phyloP scores from a whole-genome alignment of 352 stramenopile genomes.

The Plasmopara viticola region DNA sequence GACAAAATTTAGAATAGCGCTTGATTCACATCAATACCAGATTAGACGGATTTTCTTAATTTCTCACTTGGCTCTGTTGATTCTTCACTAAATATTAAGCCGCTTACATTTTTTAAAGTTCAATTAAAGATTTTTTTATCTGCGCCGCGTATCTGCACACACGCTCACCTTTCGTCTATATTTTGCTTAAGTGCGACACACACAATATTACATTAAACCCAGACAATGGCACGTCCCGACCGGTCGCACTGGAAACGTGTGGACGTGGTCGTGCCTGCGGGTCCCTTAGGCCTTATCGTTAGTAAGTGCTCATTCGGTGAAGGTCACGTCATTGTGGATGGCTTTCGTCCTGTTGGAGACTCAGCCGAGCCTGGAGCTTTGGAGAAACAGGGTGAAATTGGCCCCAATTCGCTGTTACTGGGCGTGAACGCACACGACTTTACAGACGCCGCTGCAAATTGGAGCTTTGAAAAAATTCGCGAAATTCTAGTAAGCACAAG shows the following conservation, averaged over 20 bases:
- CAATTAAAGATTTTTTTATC: too few species aligned
- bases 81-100: too few species aligned
- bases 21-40: too few species aligned
- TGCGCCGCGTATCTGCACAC: too few species aligned
- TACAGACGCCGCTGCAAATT: constrained; percentile 18
- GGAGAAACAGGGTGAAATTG: constrained; percentile 34
- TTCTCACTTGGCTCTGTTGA: too few species aligned
- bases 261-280: constrained; percentile 57
- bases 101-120: too few species aligned
- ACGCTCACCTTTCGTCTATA: too few species aligned
- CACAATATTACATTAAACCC: neutral
- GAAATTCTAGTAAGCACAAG: constrained; percentile 69
- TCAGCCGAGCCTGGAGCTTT: constrained; percentile 38
- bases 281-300: constrained; percentile 70
- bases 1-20: too few species aligned
- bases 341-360: constrained; percentile 54
- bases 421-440: constrained; percentile 76
- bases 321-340: constrained; percentile 61
- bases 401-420: constrained; percentile 41
- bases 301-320: constrained; percentile 38
- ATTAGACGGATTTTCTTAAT: too few species aligned
- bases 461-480: constrained; percentile 63
- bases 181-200: constrained; percentile 3
- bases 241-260: constrained; percentile 40
- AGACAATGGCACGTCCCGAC: constrained; percentile 10